Evolutionary conservation across 352 stramenopile species (phyloP).

Genomic region (Pythium chondricola): DNA sequence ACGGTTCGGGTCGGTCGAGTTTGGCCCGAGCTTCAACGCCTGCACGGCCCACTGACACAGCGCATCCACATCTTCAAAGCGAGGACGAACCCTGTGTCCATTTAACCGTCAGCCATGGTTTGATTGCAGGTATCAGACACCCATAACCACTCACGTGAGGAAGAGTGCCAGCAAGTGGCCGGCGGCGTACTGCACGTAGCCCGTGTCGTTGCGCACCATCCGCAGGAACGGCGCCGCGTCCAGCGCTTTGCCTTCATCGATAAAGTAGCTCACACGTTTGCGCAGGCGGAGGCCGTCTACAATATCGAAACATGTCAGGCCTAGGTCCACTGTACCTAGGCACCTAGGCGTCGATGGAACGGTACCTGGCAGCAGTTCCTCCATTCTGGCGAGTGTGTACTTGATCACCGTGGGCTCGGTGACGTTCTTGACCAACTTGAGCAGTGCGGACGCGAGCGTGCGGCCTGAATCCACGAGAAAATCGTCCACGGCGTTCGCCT

Average conservation of each 20-base stretch:
- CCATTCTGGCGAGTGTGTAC: slow-evolving; percentile 82
- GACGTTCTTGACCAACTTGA: slow-evolving; percentile 87
- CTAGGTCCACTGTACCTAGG: too few relatives aligned
- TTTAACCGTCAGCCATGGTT: too few relatives aligned
- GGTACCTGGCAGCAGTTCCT: slow-evolving; percentile 74
- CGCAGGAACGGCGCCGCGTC: slow-evolving; percentile 77
- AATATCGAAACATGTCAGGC: background rate
- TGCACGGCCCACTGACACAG: slow-evolving; percentile 76
- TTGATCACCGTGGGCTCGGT: slow-evolving; percentile 83
- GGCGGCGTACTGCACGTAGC: slow-evolving; percentile 81
- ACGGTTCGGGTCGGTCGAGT: slow-evolving; percentile 60
- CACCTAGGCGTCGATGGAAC: too few relatives aligned
- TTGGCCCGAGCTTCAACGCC: slow-evolving; percentile 55
- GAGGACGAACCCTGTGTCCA: slow-evolving; percentile 48
- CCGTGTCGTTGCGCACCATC: slow-evolving; percentile 80
- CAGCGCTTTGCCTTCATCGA: slow-evolving; percentile 62
- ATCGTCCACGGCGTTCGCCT: slow-evolving; percentile 69
- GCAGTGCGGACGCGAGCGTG: slow-evolving; percentile 50
- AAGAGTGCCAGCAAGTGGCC: slow-evolving; percentile 79
- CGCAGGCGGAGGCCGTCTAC: slow-evolving; percentile 70
- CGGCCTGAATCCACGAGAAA: slow-evolving; percentile 65
- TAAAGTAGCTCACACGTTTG: slow-evolving; percentile 75
- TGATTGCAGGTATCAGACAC: too few relatives aligned
- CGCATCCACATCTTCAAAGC: slow-evolving; percentile 73
- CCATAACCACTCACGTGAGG: slow-evolving; percentile 66